Evolutionary conservation across 1,284 basidiomycete genomes (phyloP).

Genomic region (Xerocomus amazonicus): DNA sequence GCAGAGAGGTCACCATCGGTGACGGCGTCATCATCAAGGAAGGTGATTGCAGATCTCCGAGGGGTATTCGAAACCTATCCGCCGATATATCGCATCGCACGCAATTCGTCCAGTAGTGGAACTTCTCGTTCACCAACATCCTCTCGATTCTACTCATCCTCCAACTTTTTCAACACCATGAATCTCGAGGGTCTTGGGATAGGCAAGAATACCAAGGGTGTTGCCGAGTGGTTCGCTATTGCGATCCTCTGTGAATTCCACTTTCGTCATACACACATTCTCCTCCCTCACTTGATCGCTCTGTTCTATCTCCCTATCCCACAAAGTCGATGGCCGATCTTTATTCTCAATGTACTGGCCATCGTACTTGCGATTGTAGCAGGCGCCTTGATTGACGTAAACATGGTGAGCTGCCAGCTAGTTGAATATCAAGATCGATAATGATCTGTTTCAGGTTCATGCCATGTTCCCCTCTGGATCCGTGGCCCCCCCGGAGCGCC

Average conservation of each 20-base stretch:
- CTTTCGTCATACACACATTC: slow-evolving; percentile 29
- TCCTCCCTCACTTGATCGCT: slow-evolving; percentile 32
- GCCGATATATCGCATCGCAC: slow-evolving; percentile 87
- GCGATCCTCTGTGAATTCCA: slow-evolving; percentile 14
- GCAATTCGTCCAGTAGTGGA: slow-evolving; percentile 54
- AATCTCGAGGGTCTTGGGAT: slow-evolving; percentile 81
- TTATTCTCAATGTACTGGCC: slow-evolving; percentile 29
- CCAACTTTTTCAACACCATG: slow-evolving; percentile 72
- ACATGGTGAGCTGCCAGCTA: slow-evolving; percentile 12
- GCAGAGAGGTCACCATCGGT: no score
- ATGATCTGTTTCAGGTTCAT: slow-evolving; percentile 23
- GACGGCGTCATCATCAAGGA: no score
- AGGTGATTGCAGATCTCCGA: no score
- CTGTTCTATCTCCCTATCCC: slow-evolving; percentile 31
- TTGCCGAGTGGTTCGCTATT: slow-evolving; percentile 49
- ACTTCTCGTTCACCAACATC: slow-evolving; percentile 57
- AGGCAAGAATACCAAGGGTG: slow-evolving; percentile 77
- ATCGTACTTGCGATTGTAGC: slow-evolving; percentile 24
- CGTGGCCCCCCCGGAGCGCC: slow-evolving; percentile 13
- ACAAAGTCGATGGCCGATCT: slow-evolving; percentile 24
- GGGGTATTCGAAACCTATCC: no score
- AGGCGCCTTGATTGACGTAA: slow-evolving; percentile 23
- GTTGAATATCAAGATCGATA: background rate
- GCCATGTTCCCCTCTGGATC: slow-evolving; percentile 14
- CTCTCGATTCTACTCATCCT: slow-evolving; percentile 74